Conservation (phyloP, 2,329 filamentous ascomycete genomes). For the Trichothecium roseum region DNA sequence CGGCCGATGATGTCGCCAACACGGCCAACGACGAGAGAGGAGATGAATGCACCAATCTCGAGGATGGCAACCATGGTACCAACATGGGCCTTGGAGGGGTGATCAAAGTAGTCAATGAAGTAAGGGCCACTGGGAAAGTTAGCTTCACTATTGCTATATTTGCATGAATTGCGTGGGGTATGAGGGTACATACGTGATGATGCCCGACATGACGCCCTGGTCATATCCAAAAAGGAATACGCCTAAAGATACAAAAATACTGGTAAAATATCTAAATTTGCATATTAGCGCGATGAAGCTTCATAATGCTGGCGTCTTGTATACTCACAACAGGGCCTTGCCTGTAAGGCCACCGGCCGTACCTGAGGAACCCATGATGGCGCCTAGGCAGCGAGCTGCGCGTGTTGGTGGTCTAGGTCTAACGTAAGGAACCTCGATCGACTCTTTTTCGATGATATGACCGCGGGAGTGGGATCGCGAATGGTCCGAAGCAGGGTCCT, state of each 20-base stretch:
- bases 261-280: conserved; percentile 72
- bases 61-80: conserved; percentile 98
- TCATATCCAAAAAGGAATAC: conserved; percentile 88
- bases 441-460: conserved; percentile 53
- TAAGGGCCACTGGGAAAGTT: conserved; percentile 56
- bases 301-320: conserved; percentile 1
- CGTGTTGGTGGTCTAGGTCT: conserved; percentile 51
- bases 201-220: conserved; percentile 78
- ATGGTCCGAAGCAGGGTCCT: conserved; percentile 31
- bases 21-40: conserved; percentile 75
- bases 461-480: conserved; percentile 26
- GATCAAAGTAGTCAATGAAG: conserved; percentile 87
- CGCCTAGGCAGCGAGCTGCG: conserved; percentile 60
- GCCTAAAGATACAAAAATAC: conserved; percentile 77
- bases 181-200: conserved; percentile 45
- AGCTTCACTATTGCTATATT: conserved; percentile 9
- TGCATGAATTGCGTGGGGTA: background rate
- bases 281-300: conserved; percentile 8
- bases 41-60: conserved; percentile 84
- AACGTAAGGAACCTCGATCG: conserved; percentile 70
- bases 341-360: conserved; percentile 88
- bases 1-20: conserved; percentile 89
- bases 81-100: conserved; percentile 77
- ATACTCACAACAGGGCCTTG: conserved; percentile 75
- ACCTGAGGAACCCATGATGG: conserved; percentile 74